phyloP scores from a whole-genome alignment of 805 yeast genomes.

The Kluyveromyces aestuarii region DNA sequence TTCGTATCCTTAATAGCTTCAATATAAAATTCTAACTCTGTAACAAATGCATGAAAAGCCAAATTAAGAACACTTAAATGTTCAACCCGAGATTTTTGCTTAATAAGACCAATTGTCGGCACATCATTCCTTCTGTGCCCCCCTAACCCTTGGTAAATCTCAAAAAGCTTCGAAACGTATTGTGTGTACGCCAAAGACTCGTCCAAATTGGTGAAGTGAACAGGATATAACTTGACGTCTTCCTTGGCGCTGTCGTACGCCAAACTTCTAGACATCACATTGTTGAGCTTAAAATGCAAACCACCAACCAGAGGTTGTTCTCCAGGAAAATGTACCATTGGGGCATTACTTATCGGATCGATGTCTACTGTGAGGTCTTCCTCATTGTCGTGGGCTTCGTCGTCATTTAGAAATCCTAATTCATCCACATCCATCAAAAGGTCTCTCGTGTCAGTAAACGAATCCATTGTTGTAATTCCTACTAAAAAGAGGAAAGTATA shows the following conservation, averaged over 20 bases:
- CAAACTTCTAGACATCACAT: slow-evolving; percentile 32
- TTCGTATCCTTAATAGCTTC: slow-evolving; percentile 26
- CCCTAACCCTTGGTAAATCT: slow-evolving; percentile 42
- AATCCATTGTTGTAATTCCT: background rate
- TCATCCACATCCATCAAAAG: slow-evolving; percentile 23
- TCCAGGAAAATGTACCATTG: slow-evolving; percentile 6
- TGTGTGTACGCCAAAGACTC: slow-evolving; percentile 34
- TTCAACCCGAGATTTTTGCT: slow-evolving; percentile 25
- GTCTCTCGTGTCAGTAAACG: slow-evolving; percentile 1
- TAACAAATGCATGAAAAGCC: slow-evolving; percentile 27
- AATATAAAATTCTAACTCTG: slow-evolving; percentile 28
- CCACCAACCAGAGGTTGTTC: slow-evolving; percentile 20
- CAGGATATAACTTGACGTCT: slow-evolving; percentile 36
- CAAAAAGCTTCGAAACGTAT: slow-evolving; percentile 44
- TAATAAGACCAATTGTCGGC: slow-evolving; percentile 33
- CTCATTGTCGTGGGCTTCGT: slow-evolving; percentile 9
- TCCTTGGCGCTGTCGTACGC: slow-evolving; percentile 33
- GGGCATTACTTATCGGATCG: slow-evolving; percentile 17
- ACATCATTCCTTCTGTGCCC: slow-evolving; percentile 34
- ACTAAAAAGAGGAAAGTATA: background rate
- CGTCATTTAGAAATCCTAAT: slow-evolving; percentile 16
- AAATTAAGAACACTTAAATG: slow-evolving; percentile 31
- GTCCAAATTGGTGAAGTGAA: slow-evolving; percentile 32
- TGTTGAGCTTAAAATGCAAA: slow-evolving; percentile 41
- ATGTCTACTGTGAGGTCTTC: slow-evolving; percentile 14